Percentiles rank a stretch among this genome's conserved stretches.
Evolutionary conservation across 495 filamentous ascomycete genomes (phyloP).

Genomic region (Chlorociboria aeruginascens): DNA sequence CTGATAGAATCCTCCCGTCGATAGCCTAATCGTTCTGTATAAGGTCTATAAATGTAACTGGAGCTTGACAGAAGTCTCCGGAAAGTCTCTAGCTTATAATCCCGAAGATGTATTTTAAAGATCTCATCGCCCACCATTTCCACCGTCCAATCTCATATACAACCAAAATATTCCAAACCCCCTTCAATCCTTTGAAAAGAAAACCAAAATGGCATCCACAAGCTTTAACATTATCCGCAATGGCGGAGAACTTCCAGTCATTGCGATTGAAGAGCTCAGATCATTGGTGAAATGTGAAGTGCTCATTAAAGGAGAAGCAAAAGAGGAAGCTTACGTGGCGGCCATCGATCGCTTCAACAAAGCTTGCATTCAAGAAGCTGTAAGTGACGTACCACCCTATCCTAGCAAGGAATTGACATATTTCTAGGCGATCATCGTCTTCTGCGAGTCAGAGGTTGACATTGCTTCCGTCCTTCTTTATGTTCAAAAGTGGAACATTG

Average conservation of each 20-base stretch:
- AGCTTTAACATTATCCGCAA: not conserved
- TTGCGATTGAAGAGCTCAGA: constrained; percentile 5
- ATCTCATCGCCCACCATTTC: too few species aligned
- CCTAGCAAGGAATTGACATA: too few species aligned
- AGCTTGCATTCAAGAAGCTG: constrained; percentile 7
- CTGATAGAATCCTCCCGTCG: too few species aligned
- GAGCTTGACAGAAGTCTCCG: too few species aligned
- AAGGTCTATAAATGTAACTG: too few species aligned
- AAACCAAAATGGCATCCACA: too few species aligned
- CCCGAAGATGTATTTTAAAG: too few species aligned
- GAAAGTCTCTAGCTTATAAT: too few species aligned
- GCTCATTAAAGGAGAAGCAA: constrained; percentile 1
- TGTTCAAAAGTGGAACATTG: not conserved
- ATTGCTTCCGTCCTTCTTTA: not conserved
- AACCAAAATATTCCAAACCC: too few species aligned
- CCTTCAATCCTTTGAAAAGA: too few species aligned
- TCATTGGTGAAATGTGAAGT: not conserved
- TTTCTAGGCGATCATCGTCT: not conserved
- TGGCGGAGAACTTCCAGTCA: not conserved
- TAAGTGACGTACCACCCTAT: not conserved
- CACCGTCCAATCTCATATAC: too few species aligned
- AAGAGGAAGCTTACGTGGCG: constrained; percentile 2
- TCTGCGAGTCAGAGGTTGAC: not conserved
- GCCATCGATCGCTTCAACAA: constrained; percentile 11
- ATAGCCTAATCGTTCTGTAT: too few species aligned